Conservation (phyloP, 805 yeast genomes). For the Wickerhamomyces strasburgensis region DNA sequence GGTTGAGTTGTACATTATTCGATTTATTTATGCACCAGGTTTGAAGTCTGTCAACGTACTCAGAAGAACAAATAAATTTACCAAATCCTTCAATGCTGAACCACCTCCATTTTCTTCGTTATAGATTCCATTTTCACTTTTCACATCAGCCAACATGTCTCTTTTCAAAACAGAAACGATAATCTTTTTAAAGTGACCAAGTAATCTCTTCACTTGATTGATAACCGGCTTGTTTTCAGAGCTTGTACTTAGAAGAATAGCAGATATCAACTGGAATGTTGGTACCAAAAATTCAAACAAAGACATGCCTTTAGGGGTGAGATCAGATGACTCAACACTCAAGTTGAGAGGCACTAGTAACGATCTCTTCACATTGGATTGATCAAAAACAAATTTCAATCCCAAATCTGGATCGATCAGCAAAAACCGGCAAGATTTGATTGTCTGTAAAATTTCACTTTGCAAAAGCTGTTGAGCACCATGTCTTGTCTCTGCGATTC, state of each 20-base stretch:
- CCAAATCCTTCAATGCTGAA: slow-evolving; percentile 45
- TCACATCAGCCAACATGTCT: slow-evolving; percentile 36
- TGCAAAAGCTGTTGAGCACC: slow-evolving; percentile 80
- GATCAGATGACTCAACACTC: slow-evolving; percentile 47
- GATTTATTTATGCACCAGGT: slow-evolving; percentile 30
- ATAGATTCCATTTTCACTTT: slow-evolving; percentile 23
- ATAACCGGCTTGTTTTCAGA: slow-evolving; percentile 62
- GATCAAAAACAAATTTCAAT: slow-evolving; percentile 44
- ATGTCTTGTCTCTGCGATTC: slow-evolving; percentile 67
- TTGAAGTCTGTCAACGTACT: slow-evolving; percentile 44
- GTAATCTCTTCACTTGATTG: slow-evolving; percentile 44
- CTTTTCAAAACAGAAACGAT: slow-evolving; percentile 59
- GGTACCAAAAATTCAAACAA: slow-evolving; percentile 68
- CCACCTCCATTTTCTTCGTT: slow-evolving; percentile 26
- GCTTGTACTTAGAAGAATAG: slow-evolving; percentile 71
- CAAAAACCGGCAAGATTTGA: slow-evolving; percentile 53
- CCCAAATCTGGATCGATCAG: slow-evolving; percentile 79
- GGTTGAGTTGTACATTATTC: too few species aligned
- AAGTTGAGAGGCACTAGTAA: slow-evolving; percentile 39
- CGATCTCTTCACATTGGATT: slow-evolving; percentile 26
- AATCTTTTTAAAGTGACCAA: slow-evolving; percentile 48
- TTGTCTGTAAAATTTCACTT: slow-evolving; percentile 61
- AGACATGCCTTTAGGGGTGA: slow-evolving; percentile 36
- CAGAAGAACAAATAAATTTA: slow-evolving; percentile 48
- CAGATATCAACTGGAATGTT: slow-evolving; percentile 63